Evolutionary conservation across 345 rosid genomes (phyloP).

Genomic region (Linum usitatissimum): DNA sequence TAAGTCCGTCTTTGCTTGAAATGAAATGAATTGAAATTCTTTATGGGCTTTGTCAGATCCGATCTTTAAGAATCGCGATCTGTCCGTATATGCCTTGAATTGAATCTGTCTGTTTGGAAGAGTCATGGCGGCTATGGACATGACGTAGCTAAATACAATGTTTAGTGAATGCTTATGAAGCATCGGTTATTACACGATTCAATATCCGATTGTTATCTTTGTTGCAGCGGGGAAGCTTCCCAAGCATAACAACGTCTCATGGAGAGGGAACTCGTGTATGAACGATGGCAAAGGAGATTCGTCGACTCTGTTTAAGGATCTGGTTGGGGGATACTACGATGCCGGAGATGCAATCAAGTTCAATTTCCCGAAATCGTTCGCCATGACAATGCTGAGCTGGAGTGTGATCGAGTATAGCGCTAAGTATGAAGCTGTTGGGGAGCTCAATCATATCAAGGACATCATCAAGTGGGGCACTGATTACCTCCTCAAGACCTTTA

Average conservation of each 20-base stretch:
- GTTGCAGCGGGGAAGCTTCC: slow-evolving; percentile 81
- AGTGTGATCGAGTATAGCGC: slow-evolving; percentile 94
- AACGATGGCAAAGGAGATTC: slow-evolving; percentile 64
- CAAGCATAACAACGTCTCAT: slow-evolving; percentile 80
- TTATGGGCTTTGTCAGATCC: not conserved
- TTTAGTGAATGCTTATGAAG: no score
- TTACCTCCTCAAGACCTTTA: slow-evolving; percentile 85
- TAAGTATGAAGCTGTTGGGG: slow-evolving; percentile 82
- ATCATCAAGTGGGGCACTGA: slow-evolving; percentile 94
- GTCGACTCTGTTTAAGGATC: slow-evolving; percentile 42
- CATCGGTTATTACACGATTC: no score
- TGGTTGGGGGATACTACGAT: slow-evolving; percentile 82
- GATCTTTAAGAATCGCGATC: no score
- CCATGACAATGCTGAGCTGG: slow-evolving; percentile 99
- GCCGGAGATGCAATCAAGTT: slow-evolving; percentile 98
- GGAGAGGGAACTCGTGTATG: slow-evolving; percentile 83
- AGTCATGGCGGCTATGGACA: no score
- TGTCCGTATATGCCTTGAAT: not conserved
- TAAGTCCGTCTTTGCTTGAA: slow-evolving; percentile 13
- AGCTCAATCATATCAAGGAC: slow-evolving; percentile 81
- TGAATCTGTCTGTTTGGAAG: no score
- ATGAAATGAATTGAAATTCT: not conserved
- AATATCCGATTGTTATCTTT: not conserved
- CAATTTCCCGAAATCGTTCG: slow-evolving; percentile 73
- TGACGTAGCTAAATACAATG: no score